Evolutionary conservation across 257 asterid genomes (phyloP), one percentile per base, ranked within the genome.

Genomic region (Knoxia roxburghii): DNA sequence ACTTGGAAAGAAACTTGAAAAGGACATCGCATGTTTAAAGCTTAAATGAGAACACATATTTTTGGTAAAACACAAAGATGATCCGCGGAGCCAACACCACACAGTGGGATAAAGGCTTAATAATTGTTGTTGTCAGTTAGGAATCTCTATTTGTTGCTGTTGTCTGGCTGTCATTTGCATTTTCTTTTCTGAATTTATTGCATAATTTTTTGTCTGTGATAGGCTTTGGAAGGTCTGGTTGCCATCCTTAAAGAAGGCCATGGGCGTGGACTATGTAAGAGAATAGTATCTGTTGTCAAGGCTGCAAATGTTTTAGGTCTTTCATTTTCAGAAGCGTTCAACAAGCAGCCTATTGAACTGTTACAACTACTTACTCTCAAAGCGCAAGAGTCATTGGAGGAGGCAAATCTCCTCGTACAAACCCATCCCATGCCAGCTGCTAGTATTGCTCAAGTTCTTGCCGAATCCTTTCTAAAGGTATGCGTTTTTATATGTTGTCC

Each of bases 311-410:
- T 90, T 70, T 83, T 94, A 69, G 99, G 97, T 67, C 89, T 94
- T 74, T 70, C 89, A 69, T 94, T 94, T 84, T 72, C 84, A 20
- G 99, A 94, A 87, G 97, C 97, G 60, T 94, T 88, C 61, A 96
- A 85, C 67, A 90, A 94, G 83, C 97, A 80, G 74, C 99, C 99
- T 72, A 77, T 88, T 65, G 99, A 94, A 79, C 77, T 94, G 67
- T 80, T 94, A 75, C 99, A 88, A 73, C 79, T 94, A 80, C 96
- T 94, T 61, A 80, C 95, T 75, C 97, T 94, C 74, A 94, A 94
- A 82, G 99, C 99, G 11, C 99, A 94, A 79, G 97, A 90, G 33
- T 94, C 99, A 35, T 88, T 88, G 61, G 96, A 90, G 72, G 99
- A 90, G 79, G 95, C 99, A 68, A 83, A 71, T 68, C 86, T 88